A percentile compares a stretch with the other conserved stretches of the same genome.
These are phyloP conservation scores for Penicillium sp. DNA, from an alignment of 2,329 filamentous ascomycete species.

Conservation along the genomic window DNA sequence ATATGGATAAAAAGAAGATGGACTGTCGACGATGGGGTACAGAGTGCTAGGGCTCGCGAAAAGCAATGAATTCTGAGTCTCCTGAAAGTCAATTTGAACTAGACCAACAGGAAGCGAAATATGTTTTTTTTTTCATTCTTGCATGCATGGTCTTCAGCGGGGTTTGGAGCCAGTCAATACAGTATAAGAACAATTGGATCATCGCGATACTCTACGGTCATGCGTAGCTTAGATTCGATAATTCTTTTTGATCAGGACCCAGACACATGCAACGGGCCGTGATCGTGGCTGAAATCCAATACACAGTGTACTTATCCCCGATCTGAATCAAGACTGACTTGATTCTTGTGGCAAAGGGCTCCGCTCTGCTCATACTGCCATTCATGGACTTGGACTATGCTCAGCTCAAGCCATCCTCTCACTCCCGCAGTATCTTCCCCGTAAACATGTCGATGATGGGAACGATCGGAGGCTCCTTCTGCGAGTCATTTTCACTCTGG, in stretches of 20 bases:
- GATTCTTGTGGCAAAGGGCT: background rate
- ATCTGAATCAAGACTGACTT: background rate
- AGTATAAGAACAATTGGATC: too few species aligned
- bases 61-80: constrained; percentile 7
- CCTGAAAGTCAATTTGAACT: constrained; percentile 6
- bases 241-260: background rate
- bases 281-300: background rate
- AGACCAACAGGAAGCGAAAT: too few species aligned
- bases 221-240: background rate
- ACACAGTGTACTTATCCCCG: background rate
- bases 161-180: background rate
- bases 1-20: constrained; percentile 8
- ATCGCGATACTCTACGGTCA: background rate
- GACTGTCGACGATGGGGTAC: constrained; percentile 6
- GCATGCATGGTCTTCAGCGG: background rate
- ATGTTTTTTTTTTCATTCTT: too few species aligned
- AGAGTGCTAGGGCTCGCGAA: constrained; percentile 9
- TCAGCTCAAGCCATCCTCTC: background rate
- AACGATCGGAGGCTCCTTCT: background rate
- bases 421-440: background rate
- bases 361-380: background rate
- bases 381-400: background rate
- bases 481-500: background rate
- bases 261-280: background rate
- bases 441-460: constrained; percentile 2